Base-by-base conservation (phyloP, 805 yeast species). In the Yamadazyma kitorensis region DNA sequence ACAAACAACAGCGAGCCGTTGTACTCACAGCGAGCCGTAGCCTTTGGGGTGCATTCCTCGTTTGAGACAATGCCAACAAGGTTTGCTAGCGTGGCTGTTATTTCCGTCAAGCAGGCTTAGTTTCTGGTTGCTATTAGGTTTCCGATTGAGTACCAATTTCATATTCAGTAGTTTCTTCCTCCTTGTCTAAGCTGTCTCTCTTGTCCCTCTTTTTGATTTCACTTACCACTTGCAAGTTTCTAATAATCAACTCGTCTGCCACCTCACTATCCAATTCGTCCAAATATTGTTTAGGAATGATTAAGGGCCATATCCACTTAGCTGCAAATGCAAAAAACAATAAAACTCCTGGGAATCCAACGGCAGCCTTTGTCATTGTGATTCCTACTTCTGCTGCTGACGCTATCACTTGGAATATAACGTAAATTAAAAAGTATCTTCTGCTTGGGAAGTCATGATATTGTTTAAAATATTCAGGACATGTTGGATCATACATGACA, bases 321-420 rank as follows among this genome's bases (percentile, higher is more conserved):
- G 83, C 77, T 9, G 87, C 76, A 1, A 78, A 61, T 15, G 82
- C 71, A 38, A 86, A 89, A 34, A 80, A 72, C 50, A 91, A 58
- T 31, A 91, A 61, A 0, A 93, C 86, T 3, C 87, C 82, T 0
- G 98, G 98, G 52, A 93, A 91, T 2, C 95, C 98, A 20, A 91
- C 86, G 0, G 98, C 97, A 0, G 93, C 98, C 40, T 70, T 78
- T 0, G 96, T 86, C 52, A 81, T 76, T 0, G 95, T 84, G 20
- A 91, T 87, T 0, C 80, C 93, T 44, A 87, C 82, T 53, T 94
- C 98, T 0, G 78, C 83, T 2, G 74, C 82, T 33, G 82, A 82
- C 0, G 93, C 93, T 14, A 78, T 45, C 4, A 83, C 54, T 39
- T 86, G 80, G 13, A 86, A 60, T 1, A 54, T 33, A 0, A 83